Conservation (phyloP, 495 filamentous ascomycete genomes). For the Aspergillus mulundensis region DNA sequence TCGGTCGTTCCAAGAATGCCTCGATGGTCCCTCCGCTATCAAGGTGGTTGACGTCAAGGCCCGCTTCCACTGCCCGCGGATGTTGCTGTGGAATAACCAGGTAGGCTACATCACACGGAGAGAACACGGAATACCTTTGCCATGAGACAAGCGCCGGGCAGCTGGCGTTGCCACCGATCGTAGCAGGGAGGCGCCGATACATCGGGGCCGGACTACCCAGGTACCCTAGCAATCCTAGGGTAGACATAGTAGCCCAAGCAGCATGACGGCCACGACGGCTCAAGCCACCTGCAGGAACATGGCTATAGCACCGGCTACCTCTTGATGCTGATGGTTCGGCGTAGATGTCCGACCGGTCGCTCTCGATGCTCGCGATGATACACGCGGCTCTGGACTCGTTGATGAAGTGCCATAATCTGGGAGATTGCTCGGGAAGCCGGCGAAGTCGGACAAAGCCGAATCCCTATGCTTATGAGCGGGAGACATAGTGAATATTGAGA, state of each 20-base stretch:
- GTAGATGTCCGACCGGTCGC: constrained; percentile 48
- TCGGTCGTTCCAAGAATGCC: constrained; percentile 51
- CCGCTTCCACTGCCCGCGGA: constrained; percentile 58
- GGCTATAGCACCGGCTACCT: constrained; percentile 31
- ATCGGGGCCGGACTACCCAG: constrained; percentile 1
- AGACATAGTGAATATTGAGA: too few relatives aligned
- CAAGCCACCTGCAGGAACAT: constrained; percentile 21
- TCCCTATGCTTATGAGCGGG: background rate
- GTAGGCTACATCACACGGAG: too few relatives aligned
- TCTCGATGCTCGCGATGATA: constrained; percentile 46
- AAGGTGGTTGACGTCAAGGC: constrained; percentile 48
- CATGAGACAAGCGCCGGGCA: constrained; percentile 16
- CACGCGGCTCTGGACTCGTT: constrained; percentile 37
- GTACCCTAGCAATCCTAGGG: constrained; percentile 45
- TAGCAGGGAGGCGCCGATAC: constrained; percentile 5
- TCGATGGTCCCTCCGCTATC: constrained; percentile 46
- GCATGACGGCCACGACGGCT: constrained; percentile 49
- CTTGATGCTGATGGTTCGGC: constrained; percentile 34
- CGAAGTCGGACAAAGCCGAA: background rate
- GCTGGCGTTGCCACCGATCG: constrained; percentile 8
- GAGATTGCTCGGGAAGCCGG: constrained; percentile 44
- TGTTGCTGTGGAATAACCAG: constrained; percentile 46
- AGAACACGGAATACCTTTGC: constrained; percentile 11
- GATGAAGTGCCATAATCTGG: constrained; percentile 44
- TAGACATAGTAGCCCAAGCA: too few relatives aligned